Evolutionary conservation across 2,329 filamentous ascomycete genomes (phyloP).

Genomic region (Microsporum canis): DNA sequence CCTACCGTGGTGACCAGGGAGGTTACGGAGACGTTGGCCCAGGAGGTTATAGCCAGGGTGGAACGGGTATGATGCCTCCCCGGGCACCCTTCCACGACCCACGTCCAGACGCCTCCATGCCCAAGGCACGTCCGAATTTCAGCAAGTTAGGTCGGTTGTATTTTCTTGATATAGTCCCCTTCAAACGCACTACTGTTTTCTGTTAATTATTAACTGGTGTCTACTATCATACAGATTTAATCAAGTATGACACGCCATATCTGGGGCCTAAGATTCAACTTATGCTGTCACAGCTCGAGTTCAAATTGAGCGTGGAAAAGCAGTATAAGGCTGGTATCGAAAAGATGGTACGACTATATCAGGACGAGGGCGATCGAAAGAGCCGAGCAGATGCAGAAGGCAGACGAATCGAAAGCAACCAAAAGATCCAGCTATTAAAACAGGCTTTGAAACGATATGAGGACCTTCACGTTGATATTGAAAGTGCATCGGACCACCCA

Average conservation of each 20-base stretch:
- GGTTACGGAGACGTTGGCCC: conserved; percentile 51
- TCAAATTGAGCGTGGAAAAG: conserved; percentile 97
- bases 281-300: conserved; percentile 96
- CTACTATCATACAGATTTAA: conserved; percentile 57
- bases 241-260: conserved; percentile 95
- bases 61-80: conserved; percentile 66
- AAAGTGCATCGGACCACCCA: conserved; percentile 57
- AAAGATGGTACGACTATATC: conserved; percentile 97
- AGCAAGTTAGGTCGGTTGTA: conserved; percentile 73
- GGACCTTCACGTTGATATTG: conserved; percentile 89
- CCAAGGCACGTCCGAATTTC: conserved; percentile 76
- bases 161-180: background rate
- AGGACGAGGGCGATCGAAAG: conserved; percentile 94
- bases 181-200: background rate
- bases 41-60: conserved; percentile 47
- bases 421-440: conserved; percentile 92
- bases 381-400: conserved; percentile 87
- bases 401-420: conserved; percentile 83
- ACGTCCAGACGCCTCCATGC: conserved; percentile 54
- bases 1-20: conserved; percentile 45
- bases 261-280: conserved; percentile 95
- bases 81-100: conserved; percentile 67
- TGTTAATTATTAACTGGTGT: conserved; percentile 15
- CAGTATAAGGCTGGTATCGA: conserved; percentile 98
- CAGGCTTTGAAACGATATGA: conserved; percentile 95